Percentiles rank a stretch among this genome's conserved stretches.
Conservation (phyloP, 176 grass and related monocot species). For the Elymus sibiricus region DNA sequence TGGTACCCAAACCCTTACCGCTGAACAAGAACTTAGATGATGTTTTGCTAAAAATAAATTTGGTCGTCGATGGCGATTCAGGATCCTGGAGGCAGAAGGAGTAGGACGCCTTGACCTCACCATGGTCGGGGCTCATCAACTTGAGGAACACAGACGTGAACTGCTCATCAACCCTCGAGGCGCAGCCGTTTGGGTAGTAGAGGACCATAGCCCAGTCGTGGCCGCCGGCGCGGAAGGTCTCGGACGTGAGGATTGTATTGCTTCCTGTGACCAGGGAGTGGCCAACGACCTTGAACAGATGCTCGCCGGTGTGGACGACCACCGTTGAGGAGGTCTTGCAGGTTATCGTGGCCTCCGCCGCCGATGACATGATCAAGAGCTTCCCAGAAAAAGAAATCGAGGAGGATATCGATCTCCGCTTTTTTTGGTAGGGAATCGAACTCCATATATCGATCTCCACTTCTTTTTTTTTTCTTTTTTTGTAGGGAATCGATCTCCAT, state of each 20-base stretch:
- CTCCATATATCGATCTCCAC: too few species aligned
- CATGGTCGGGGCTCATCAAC: not conserved
- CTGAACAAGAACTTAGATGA: too few species aligned
- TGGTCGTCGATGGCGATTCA: too few species aligned
- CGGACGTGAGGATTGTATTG: not conserved
- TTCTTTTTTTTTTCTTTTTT: too few species aligned
- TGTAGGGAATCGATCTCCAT: too few species aligned
- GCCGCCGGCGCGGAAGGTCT: not conserved
- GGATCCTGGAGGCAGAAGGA: not conserved
- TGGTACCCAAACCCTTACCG: too few species aligned
- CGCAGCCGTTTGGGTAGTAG: not conserved
- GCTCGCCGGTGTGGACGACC: not conserved
- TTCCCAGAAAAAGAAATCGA: not conserved
- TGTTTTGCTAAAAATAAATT: too few species aligned
- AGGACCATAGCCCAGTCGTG: not conserved
- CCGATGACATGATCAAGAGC: not conserved
- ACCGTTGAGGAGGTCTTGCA: not conserved
- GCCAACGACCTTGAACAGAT: not conserved
- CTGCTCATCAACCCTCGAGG: not conserved
- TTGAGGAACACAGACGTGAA: not conserved
- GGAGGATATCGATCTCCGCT: too few species aligned
- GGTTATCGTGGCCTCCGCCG: not conserved
- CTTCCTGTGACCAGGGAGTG: not conserved
- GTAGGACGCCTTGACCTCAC: not conserved
- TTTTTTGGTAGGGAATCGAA: too few species aligned